These are phyloP conservation scores for Macrophomina tecta DNA, from an alignment of 2,329 filamentous ascomycete species.

Conservation along the genomic window DNA sequence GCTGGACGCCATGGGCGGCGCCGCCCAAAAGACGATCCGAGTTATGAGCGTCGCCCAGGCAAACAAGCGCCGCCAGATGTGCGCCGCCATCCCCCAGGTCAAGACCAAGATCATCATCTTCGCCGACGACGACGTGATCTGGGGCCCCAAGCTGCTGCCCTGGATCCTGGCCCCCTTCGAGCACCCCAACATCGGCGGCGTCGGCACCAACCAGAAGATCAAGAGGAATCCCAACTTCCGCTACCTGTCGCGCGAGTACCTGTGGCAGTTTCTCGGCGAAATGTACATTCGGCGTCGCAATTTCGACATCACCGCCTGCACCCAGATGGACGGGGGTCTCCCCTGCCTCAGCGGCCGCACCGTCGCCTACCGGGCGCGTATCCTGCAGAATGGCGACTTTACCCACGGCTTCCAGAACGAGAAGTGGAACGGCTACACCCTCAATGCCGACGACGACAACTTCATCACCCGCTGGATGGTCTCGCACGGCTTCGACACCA, in stretches of 20 bases:
- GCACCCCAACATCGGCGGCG: conserved; percentile 80
- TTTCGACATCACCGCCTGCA: conserved; percentile 95
- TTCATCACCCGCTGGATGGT: conserved; percentile 98
- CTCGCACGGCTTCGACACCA: conserved; percentile 89
- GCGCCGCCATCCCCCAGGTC: conserved; percentile 85
- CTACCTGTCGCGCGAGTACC: conserved; percentile 48
- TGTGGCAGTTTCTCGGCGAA: conserved; percentile 90
- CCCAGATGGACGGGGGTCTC: conserved; percentile 93
- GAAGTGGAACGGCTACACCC: conserved; percentile 79
- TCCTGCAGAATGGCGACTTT: conserved; percentile 84
- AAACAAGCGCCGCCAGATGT: conserved; percentile 95
- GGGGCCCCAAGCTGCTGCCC: conserved; percentile 82
- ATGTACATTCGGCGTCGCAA: conserved; percentile 93
- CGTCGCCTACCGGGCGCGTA: conserved; percentile 87
- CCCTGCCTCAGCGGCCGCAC: conserved; percentile 96
- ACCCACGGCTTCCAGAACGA: conserved; percentile 90
- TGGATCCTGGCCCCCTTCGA: conserved; percentile 96
- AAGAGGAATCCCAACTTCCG: conserved; percentile 65
- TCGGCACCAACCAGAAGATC: conserved; percentile 89
- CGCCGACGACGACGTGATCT: conserved; percentile 94
- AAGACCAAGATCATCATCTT: conserved; percentile 85
- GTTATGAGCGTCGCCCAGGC: conserved; percentile 82
- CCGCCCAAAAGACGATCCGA: conserved; percentile 64
- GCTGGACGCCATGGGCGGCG: conserved; percentile 45
- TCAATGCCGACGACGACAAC: conserved; percentile 98